Evolutionary conservation across 2,329 filamentous ascomycete species (phyloP).

Genomic region (Alternaria tenuissima): DNA sequence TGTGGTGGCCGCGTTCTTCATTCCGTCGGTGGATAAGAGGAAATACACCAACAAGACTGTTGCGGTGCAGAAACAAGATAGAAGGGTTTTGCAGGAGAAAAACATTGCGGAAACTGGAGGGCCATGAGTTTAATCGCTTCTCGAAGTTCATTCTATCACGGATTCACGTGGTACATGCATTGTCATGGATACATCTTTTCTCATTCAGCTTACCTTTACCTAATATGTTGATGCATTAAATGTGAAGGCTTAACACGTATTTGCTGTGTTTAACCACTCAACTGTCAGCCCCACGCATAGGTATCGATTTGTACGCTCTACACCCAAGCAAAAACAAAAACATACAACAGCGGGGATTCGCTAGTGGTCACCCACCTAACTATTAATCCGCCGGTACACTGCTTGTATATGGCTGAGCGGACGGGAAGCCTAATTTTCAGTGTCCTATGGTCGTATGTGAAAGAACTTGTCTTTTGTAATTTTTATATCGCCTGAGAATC

Average conservation of each 20-base stretch:
- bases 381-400: too few species aligned
- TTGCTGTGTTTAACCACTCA: too few species aligned
- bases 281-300: too few species aligned
- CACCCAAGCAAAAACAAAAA: too few species aligned
- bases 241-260: background rate
- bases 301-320: too few species aligned
- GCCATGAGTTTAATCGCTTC: background rate
- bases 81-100: conserved; percentile 33
- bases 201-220: background rate
- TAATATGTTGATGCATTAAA: accelerated
- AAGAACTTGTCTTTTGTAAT: too few species aligned
- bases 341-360: too few species aligned
- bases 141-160: background rate
- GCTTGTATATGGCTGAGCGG: too few species aligned
- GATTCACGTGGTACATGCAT: background rate
- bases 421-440: too few species aligned
- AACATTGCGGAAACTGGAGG: conserved; percentile 10
- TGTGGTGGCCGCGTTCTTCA: conserved; percentile 40
- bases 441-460: too few species aligned
- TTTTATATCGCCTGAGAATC: too few species aligned
- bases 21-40: conserved; percentile 35
- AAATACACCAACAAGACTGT: conserved; percentile 42
- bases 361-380: too few species aligned
- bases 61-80: conserved; percentile 38
- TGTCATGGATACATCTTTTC: accelerated